Base-by-base conservation (phyloP, 1,284 basidiomycete species). In the Rhizoctonia solani region DNA sequence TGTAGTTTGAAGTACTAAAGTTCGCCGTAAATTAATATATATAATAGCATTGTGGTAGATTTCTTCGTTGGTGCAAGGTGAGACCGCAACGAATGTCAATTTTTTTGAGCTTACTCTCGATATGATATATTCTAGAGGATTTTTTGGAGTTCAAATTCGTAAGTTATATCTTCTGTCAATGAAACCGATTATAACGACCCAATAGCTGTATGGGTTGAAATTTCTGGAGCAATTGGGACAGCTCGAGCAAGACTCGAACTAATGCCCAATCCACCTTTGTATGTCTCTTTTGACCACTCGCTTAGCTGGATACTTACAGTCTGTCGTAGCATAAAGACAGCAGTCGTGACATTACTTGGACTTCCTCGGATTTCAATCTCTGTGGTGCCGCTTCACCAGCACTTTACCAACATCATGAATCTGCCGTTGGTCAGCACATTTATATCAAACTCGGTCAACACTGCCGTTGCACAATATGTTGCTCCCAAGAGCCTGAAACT, bases 321-420 rank as follows among this genome's bases (percentile, higher is more conserved):
- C 30, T 25, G 2, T n/a, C n/a, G 4, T 37, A 68, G 66, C 46
- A 54, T 70, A 30, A 72, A 72, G 63, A 63, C 71, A 54, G 68
- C 68, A 19, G 72, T 72, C 37, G 70, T 69, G 52, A 72, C 68
- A 19, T 67, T 71, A 39, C 69, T 74, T 1, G 69, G 68, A 1
- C 68, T 73, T 19, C 70, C 73, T 3, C 42, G 66, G 32, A 54
- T 69, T 19, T 46, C 61, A 16, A 67, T 69, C 49, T 30, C 63
- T 11, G 63, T 66, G 4, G 66, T 65, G 21, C 68, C 68, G 11
- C 54, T 69, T n/a, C 53, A 66, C 37, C 63, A 69, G 39, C 47
- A 30, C 39, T 49, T 58, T n/a, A 55, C 68, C n/a, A 69, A 69
- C 32, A 56, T 69, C 27, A 69, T 69, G 68, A 65, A 69, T 41